A percentile compares a stretch with the other conserved stretches of the same genome.
phyloP scores from a whole-genome alignment of 179 eudicot genomes.

The Kewa caespitosa region DNA sequence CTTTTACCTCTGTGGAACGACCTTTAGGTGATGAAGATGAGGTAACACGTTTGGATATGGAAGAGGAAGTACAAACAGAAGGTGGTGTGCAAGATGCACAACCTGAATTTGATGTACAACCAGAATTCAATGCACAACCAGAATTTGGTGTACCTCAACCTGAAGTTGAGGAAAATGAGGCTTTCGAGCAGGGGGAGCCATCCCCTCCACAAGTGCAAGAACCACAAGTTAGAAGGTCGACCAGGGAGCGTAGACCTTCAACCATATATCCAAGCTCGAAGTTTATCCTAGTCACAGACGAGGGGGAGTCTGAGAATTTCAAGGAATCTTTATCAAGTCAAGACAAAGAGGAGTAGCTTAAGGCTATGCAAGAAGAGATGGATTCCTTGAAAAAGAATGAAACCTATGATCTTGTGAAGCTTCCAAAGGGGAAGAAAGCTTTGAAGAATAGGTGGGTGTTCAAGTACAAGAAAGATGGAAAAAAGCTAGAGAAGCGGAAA shows the following conservation, averaged over 20 bases:
- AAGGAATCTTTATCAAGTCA: background rate
- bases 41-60: no score
- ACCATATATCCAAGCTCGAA: background rate
- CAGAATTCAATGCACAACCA: no score
- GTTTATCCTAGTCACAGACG: background rate
- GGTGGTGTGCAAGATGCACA: no score
- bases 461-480: background rate
- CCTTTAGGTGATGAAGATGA: no score
- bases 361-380: background rate
- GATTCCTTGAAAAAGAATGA: slow-evolving; percentile 1
- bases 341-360: background rate
- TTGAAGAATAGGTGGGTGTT: background rate
- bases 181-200: background rate
- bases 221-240: background rate
- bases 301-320: background rate
- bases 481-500: background rate
- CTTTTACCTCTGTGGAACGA: no score
- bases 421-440: background rate
- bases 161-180: background rate
- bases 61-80: no score
- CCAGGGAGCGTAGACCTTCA: background rate
- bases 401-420: background rate
- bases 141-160: background rate
- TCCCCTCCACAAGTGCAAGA: background rate
- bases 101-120: no score